phyloP scores from a whole-genome alignment of 306 rosid species.

The Prunus davidiana region DNA sequence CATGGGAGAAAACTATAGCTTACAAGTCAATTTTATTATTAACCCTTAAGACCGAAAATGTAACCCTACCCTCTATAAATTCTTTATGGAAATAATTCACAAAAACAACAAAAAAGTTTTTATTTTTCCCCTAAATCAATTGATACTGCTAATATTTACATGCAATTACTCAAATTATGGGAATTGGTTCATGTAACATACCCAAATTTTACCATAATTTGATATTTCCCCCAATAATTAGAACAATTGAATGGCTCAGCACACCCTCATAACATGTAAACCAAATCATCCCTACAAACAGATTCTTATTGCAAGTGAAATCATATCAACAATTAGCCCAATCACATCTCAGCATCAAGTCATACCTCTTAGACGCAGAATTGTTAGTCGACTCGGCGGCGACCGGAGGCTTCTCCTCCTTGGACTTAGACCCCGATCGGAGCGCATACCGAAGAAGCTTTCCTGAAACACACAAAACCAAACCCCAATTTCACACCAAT shows the following conservation, averaged over 20 bases:
- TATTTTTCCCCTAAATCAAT: neutral
- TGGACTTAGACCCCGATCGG: slow-evolving; percentile 52
- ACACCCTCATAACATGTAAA: neutral
- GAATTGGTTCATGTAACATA: neutral
- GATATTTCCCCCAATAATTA: neutral
- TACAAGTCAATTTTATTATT: neutral
- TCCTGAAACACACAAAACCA: slow-evolving; percentile 32
- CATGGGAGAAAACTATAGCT: neutral
- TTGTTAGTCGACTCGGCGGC: slow-evolving; percentile 31
- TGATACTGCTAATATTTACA: neutral
- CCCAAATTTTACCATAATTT: neutral
- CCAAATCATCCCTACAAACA: neutral
- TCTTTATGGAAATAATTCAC: neutral
- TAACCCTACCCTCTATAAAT: neutral
- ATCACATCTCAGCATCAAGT: neutral
- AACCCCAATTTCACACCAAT: neutral
- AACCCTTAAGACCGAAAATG: neutral
- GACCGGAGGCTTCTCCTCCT: slow-evolving; percentile 41
- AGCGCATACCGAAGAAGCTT: slow-evolving; percentile 61
- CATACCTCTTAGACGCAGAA: slow-evolving; percentile 60
- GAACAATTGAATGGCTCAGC: neutral
- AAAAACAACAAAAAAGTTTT: neutral
- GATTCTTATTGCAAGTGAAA: neutral
- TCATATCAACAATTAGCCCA: neutral
- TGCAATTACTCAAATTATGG: no score